Percentiles rank a stretch among this genome's conserved stretches.
Conservation (phyloP, 768 basidiomycete species). For the Dacryopinax primogenitus region DNA sequence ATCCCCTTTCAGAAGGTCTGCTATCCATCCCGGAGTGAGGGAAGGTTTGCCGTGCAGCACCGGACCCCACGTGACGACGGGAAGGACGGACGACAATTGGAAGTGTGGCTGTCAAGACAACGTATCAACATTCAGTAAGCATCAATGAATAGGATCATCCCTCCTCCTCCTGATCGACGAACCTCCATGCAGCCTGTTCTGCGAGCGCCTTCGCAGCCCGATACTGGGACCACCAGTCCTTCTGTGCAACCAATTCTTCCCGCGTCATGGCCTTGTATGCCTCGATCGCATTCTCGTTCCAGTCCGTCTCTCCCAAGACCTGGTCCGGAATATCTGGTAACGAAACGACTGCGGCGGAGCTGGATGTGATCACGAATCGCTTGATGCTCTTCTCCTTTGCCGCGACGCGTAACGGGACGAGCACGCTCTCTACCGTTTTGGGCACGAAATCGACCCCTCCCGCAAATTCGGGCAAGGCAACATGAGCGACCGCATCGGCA, state of each 20-base stretch:
- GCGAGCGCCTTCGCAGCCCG: neutral
- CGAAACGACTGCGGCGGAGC: neutral
- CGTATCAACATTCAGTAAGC: neutral
- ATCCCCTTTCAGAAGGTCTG: neutral
- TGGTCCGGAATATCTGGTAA: neutral
- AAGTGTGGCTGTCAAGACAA: neutral
- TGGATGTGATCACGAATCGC: neutral
- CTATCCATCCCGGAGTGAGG: neutral
- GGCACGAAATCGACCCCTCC: neutral
- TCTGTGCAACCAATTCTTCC: neutral
- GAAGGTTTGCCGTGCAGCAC: neutral
- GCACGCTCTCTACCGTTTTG: neutral
- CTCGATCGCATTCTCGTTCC: neutral
- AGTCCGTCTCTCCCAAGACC: neutral
- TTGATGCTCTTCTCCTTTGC: neutral
- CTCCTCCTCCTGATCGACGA: neutral
- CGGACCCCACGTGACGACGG: neutral
- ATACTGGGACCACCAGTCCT: neutral
- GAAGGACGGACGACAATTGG: neutral
- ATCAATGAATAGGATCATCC: neutral
- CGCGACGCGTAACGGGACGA: neutral
- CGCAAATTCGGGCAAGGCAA: neutral
- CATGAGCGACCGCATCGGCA: neutral
- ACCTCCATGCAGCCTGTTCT: slow-evolving; percentile 5
- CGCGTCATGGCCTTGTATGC: neutral